phyloP scores from a whole-genome alignment of 768 basidiomycete species.

The Crucibulum laeve region DNA sequence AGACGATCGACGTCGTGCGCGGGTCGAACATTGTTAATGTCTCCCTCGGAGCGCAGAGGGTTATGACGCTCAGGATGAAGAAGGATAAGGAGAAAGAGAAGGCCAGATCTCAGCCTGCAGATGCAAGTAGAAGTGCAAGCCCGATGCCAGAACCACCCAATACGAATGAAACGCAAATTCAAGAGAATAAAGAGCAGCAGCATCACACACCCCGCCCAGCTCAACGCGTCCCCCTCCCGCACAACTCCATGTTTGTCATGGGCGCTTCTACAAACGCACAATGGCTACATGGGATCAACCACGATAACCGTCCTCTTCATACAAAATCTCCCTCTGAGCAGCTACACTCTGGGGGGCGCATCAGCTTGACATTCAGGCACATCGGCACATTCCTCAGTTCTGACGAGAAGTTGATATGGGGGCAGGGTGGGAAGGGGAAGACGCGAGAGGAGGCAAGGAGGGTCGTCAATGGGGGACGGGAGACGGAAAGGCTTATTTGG shows the following conservation, averaged over 20 bases:
- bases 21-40: constrained; percentile 79
- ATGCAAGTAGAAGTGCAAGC: not conserved
- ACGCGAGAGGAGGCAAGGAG: constrained; percentile 43
- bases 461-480: constrained; percentile 49
- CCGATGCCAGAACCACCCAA: not conserved
- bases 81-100: constrained; percentile 31
- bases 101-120: not conserved
- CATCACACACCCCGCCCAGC: constrained; percentile 31
- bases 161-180: not conserved
- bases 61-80: constrained; percentile 72
- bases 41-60: constrained; percentile 72
- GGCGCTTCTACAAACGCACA: constrained; percentile 67
- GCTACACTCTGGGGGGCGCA: constrained; percentile 55
- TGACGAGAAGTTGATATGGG: constrained; percentile 53
- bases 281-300: constrained; percentile 76
- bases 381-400: constrained; percentile 71
- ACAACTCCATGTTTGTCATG: constrained; percentile 82
- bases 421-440: constrained; percentile 71
- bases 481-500: constrained; percentile 44
- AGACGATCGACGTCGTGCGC: constrained; percentile 76
- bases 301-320: constrained; percentile 61
- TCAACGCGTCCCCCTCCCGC: constrained; percentile 70
- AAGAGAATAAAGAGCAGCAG: too few relatives aligned
- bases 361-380: constrained; percentile 75
- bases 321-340: constrained; percentile 55